These are phyloP conservation scores for Eugenia klotzschiana DNA, from an alignment of 441 rosid genomes.

Conservation along the genomic window DNA sequence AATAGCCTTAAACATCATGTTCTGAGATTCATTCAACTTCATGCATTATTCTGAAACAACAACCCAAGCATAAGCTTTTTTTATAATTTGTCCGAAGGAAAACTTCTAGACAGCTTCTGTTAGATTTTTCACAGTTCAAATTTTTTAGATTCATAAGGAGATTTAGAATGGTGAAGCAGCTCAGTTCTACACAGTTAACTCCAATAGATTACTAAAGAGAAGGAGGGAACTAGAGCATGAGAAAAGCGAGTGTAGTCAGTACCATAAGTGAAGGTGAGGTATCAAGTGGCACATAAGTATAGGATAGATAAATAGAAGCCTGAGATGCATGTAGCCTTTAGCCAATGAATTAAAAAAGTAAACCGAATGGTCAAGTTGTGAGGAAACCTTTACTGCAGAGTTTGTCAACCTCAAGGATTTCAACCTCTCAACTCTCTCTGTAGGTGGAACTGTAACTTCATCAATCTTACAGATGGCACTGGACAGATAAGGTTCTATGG, in stretches of 20 bases:
- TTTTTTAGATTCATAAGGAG: neutral
- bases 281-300: neutral
- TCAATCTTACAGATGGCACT: constrained; percentile 19
- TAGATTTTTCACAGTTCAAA: neutral
- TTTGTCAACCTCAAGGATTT: constrained; percentile 40
- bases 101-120: neutral
- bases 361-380: neutral
- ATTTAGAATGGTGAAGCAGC: neutral
- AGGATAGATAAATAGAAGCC: neutral
- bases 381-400: constrained; percentile 32
- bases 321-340: neutral
- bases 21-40: neutral
- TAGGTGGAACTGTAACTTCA: constrained; percentile 15
- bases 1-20: neutral
- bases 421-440: constrained; percentile 31
- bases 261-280: neutral
- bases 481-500: constrained; percentile 1
- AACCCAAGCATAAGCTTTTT: neutral
- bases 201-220: neutral
- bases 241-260: neutral
- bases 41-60: neutral
- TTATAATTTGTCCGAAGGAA: neutral
- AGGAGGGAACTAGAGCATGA: neutral
- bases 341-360: neutral
- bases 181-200: neutral